These are phyloP conservation scores for Cladophialophora yegresii DNA, from an alignment of 2,329 filamentous ascomycete species.

Conservation along the genomic window DNA sequence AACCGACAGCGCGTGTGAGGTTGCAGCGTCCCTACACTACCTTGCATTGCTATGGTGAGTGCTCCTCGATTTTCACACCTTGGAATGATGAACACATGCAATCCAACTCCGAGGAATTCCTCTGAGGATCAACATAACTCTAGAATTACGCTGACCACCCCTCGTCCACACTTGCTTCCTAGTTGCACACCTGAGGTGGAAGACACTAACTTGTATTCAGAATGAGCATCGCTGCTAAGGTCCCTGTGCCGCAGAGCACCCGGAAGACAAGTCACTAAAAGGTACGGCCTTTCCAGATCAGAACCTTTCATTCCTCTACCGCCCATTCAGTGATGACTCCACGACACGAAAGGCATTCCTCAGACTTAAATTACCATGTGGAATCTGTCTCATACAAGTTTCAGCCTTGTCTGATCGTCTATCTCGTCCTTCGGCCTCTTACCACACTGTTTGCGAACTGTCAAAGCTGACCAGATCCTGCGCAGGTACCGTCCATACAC, in stretches of 20 bases:
- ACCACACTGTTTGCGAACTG: constrained; percentile 5
- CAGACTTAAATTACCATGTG: constrained; percentile 65
- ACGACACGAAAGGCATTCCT: constrained; percentile 70
- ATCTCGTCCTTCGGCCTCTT: constrained; percentile 6
- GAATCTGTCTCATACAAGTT: constrained; percentile 65
- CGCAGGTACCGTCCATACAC: constrained; percentile 27
- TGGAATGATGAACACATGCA: constrained; percentile 52
- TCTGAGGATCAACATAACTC: constrained; percentile 53
- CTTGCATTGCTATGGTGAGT: constrained; percentile 4
- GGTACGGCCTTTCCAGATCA: constrained; percentile 44
- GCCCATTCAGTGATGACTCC: constrained; percentile 56
- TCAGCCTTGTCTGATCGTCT: constrained; percentile 67
- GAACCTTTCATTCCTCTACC: constrained; percentile 39
- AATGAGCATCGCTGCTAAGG: background rate
- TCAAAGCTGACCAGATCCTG: constrained; percentile 27
- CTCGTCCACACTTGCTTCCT: constrained; percentile 11
- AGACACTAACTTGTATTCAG: constrained; percentile 1
- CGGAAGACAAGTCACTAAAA: constrained; percentile 41
- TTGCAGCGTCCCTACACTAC: background rate
- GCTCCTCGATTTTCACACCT: background rate
- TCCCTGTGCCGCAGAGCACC: background rate
- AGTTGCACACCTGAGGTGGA: background rate
- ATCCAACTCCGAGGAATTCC: constrained; percentile 60
- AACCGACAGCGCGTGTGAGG: background rate
- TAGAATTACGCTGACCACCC: constrained; percentile 59